Conservation (phyloP, 306 rosid genomes). For the Erythrophleum fordii region DNA sequence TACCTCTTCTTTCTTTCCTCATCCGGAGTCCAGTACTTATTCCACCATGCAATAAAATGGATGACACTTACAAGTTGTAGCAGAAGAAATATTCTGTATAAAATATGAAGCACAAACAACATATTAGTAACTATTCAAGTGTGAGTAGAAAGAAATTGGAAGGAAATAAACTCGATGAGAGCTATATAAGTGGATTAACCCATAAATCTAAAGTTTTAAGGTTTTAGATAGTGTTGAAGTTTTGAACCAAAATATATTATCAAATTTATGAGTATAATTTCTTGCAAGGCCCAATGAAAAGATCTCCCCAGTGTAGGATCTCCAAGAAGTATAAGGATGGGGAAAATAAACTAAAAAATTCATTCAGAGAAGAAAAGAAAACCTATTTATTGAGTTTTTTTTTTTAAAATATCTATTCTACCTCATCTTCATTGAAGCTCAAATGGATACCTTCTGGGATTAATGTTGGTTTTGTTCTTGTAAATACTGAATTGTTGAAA, state of each 20-base stretch:
- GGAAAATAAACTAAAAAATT: no score
- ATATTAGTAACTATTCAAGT: not conserved
- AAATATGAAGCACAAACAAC: conserved; percentile 19
- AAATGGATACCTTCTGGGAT: not conserved
- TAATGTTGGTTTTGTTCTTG: not conserved
- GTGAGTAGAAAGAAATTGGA: no score
- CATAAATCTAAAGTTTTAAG: no score
- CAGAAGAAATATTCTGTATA: conserved; percentile 47
- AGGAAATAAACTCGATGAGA: no score
- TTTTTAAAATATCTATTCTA: not conserved
- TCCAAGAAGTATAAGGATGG: no score
- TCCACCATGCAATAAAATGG: conserved; percentile 91
- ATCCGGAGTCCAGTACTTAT: conserved; percentile 80
- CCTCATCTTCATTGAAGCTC: not conserved
- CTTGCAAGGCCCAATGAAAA: no score
- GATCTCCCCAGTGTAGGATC: no score
- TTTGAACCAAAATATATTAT: no score
- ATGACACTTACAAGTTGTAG: conserved; percentile 77
- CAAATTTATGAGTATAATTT: no score
- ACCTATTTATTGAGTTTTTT: not conserved
- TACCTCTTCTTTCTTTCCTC: conserved; percentile 71
- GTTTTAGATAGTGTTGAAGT: no score
- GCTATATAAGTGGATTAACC: no score
- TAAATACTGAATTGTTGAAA: no score
- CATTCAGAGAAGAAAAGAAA: not conserved